Conservation (phyloP, 164 flowering plant species). For the Tetrastigma voinierianum region DNA sequence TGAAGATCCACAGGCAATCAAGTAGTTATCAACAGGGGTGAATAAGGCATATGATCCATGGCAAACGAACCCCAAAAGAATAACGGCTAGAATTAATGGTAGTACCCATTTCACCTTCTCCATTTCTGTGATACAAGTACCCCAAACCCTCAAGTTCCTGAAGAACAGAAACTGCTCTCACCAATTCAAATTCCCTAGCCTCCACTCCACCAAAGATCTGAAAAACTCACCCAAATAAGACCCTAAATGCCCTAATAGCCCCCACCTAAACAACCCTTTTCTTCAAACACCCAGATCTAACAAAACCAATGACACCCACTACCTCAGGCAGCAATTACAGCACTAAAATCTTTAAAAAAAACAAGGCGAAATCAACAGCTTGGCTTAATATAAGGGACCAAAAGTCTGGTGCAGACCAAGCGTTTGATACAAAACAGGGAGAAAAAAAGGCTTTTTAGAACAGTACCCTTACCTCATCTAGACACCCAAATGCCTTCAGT, state of each 20-base stretch:
- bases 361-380: not conserved
- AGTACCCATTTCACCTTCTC: slow-evolving; percentile 25
- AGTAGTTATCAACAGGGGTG: slow-evolving; percentile 65
- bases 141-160: not conserved
- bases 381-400: slow-evolving; percentile 1
- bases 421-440: not conserved
- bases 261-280: not conserved
- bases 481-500: slow-evolving; percentile 4
- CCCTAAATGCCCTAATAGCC: not conserved
- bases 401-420: not conserved
- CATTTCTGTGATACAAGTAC: slow-evolving; percentile 9
- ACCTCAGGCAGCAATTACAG: not conserved
- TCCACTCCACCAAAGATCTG: not conserved
- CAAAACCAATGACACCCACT: not conserved
- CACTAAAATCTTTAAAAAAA: not conserved
- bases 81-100: slow-evolving; percentile 27
- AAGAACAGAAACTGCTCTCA: not conserved
- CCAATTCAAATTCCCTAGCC: slow-evolving; percentile 6
- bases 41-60: slow-evolving; percentile 36
- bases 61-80: slow-evolving; percentile 20
- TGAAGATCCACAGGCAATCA: slow-evolving; percentile 79
- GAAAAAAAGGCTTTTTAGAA: slow-evolving; percentile 2
- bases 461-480: slow-evolving; percentile 16
- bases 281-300: slow-evolving; percentile 14
- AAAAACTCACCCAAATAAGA: slow-evolving; percentile 7